phyloP scores from a whole-genome alignment of 78 protist genomes.

The Andalucia godoyi region DNA sequence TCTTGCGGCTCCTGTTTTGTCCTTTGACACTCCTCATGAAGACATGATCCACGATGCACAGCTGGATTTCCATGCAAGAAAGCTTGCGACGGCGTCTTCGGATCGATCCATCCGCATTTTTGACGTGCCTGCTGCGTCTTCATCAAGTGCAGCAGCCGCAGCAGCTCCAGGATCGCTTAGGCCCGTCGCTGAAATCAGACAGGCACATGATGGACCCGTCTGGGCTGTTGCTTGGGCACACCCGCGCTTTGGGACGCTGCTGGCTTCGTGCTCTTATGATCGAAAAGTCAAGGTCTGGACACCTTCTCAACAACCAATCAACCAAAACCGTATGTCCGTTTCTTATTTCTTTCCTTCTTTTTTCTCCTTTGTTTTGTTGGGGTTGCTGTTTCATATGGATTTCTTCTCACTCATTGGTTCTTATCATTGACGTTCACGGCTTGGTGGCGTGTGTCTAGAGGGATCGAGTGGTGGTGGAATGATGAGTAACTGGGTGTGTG shows the following conservation, averaged over 20 bases:
- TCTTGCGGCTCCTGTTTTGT: no score
- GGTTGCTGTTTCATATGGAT: no score
- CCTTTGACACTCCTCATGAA: constrained; percentile 56
- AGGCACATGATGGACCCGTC: constrained; percentile 92
- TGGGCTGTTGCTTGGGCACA: constrained; percentile 98
- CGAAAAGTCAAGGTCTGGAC: constrained; percentile 88
- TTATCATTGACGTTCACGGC: no score
- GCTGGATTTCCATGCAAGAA: constrained; percentile 86
- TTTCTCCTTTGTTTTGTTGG: no score
- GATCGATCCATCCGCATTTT: constrained; percentile 81
- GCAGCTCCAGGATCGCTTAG: not conserved
- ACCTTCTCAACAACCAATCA: no score
- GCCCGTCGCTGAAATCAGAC: not conserved
- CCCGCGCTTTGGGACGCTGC: constrained; percentile 86
- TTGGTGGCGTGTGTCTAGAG: no score
- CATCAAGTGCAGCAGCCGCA: not conserved
- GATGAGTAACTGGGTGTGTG: no score
- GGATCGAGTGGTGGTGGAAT: no score
- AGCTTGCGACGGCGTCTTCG: constrained; percentile 89
- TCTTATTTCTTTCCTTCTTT: no score
- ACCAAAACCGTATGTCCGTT: no score
- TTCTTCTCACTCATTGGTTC: no score
- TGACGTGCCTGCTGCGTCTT: constrained; percentile 16
- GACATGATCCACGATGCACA: constrained; percentile 93
- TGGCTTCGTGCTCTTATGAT: constrained; percentile 93